phyloP scores from a whole-genome alignment of 2,329 filamentous ascomycete species.

The Cordyceps pruinosa region DNA sequence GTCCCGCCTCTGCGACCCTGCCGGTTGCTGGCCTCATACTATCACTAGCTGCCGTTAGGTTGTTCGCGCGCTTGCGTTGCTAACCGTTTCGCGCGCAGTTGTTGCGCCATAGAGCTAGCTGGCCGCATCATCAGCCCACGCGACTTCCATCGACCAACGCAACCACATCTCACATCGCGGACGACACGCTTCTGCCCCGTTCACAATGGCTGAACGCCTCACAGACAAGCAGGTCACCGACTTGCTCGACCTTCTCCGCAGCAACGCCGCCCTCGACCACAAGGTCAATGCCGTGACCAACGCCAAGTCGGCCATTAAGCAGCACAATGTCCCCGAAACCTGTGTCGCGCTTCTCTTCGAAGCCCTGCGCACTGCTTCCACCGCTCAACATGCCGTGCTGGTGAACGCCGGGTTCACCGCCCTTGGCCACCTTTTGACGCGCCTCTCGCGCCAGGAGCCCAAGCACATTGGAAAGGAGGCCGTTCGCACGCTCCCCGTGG shows the following conservation, averaged over 20 bases:
- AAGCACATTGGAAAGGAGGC: slow-evolving; percentile 65
- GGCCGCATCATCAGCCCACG: background rate
- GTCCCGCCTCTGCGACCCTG: background rate
- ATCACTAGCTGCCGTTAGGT: background rate
- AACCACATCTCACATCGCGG: background rate
- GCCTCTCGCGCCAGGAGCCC: slow-evolving; percentile 77
- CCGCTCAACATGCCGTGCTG: slow-evolving; percentile 69
- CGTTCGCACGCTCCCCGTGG: slow-evolving; percentile 61
- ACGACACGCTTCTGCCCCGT: background rate
- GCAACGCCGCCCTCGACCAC: slow-evolving; percentile 60
- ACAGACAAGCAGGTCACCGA: slow-evolving; percentile 52
- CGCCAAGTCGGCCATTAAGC: slow-evolving; percentile 85
- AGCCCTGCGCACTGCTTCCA: slow-evolving; percentile 66
- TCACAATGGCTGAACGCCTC: slow-evolving; percentile 48
- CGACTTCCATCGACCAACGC: background rate
- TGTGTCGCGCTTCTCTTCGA: slow-evolving; percentile 72
- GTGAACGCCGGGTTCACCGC: slow-evolving; percentile 81
- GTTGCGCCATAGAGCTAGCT: background rate
- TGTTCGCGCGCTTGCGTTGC: background rate
- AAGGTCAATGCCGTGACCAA: slow-evolving; percentile 66
- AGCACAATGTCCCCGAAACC: slow-evolving; percentile 76
- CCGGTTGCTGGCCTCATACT: background rate
- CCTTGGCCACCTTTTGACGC: slow-evolving; percentile 79
- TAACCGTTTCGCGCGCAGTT: background rate
- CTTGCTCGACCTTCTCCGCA: slow-evolving; percentile 45